Evolutionary conservation across 2,329 filamentous ascomycete genomes (phyloP).

Genomic region (Scortechinia acanthostroma): DNA sequence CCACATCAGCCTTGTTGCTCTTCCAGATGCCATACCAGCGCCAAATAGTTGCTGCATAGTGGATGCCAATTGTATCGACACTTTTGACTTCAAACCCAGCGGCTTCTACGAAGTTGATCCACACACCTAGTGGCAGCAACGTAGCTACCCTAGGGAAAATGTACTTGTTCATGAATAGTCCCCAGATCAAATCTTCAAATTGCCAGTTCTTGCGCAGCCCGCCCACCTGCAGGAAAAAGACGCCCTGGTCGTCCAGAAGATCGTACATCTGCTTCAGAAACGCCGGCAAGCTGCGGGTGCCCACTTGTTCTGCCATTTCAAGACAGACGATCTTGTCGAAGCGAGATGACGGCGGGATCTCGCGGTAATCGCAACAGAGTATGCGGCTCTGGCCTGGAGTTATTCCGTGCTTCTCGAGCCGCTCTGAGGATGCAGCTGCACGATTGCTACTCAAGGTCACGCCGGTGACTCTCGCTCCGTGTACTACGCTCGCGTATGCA

Average conservation of each 20-base stretch:
- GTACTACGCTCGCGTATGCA: conserved; percentile 87
- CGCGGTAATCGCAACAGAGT: conserved; percentile 94
- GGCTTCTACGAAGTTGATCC: conserved; percentile 76
- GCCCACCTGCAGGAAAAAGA: conserved; percentile 92
- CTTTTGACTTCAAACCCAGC: conserved; percentile 86
- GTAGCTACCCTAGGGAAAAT: conserved; percentile 96
- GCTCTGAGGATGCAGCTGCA: conserved; percentile 91
- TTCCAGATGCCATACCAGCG: conserved; percentile 99
- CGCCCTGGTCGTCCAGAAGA: conserved; percentile 93
- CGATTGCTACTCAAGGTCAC: conserved; percentile 93
- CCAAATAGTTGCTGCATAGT: conserved; percentile 96
- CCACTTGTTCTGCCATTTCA: conserved; percentile 98
- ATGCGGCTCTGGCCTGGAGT: conserved; percentile 84
- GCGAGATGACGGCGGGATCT: conserved; percentile 71
- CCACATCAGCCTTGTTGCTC: conserved; percentile 83
- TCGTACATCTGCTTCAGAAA: conserved; percentile 85
- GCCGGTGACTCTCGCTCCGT: conserved; percentile 78
- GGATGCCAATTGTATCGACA: conserved; percentile 87
- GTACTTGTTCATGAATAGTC: conserved; percentile 99
- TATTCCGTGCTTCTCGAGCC: conserved; percentile 74
- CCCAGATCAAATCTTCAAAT: conserved; percentile 96
- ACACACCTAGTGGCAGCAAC: conserved; percentile 83
- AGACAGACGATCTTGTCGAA: conserved; percentile 96
- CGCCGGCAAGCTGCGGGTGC: conserved; percentile 75
- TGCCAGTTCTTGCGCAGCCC: conserved; percentile 93